These are phyloP conservation scores for Fraxinus anomala DNA, from an alignment of 257 asterid genomes.

Conservation along the genomic window DNA sequence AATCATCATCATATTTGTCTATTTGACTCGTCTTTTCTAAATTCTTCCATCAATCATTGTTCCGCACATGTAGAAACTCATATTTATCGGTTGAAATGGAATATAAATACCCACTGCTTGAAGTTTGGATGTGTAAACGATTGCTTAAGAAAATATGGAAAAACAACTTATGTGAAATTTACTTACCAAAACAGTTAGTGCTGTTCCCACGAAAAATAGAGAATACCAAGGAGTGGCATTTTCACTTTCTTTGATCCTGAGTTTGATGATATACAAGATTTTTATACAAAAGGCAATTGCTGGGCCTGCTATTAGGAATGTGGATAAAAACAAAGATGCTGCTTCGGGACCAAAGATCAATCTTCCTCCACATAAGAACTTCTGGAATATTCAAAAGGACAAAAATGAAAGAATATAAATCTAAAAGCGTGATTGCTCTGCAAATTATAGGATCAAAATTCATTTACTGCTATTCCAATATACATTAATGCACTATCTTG, in stretches of 20 bases:
- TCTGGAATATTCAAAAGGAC: conserved; percentile 52
- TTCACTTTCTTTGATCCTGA: conserved; percentile 36
- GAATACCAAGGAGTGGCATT: conserved; percentile 61
- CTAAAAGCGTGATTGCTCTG: background rate
- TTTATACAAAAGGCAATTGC: conserved; percentile 65
- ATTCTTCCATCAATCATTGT: background rate
- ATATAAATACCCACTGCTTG: background rate
- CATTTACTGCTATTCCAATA: background rate
- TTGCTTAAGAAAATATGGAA: background rate
- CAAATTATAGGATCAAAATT: background rate
- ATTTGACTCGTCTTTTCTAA: background rate
- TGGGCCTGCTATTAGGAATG: conserved; percentile 63
- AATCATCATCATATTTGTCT: background rate
- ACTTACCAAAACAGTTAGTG: conserved; percentile 71
- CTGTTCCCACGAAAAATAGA: conserved; percentile 53
- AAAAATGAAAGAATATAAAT: conserved; percentile 14
- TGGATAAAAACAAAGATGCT: conserved; percentile 63
- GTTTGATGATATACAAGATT: conserved; percentile 40
- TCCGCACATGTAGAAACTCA: background rate
- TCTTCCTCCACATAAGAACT: conserved; percentile 82
- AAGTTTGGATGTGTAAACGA: background rate
- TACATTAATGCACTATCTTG: background rate
- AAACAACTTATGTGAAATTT: background rate
- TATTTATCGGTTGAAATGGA: background rate
- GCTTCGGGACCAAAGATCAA: conserved; percentile 92